phyloP scores from a whole-genome alignment of 1,284 basidiomycete species.

The Rhodofomes roseus region DNA sequence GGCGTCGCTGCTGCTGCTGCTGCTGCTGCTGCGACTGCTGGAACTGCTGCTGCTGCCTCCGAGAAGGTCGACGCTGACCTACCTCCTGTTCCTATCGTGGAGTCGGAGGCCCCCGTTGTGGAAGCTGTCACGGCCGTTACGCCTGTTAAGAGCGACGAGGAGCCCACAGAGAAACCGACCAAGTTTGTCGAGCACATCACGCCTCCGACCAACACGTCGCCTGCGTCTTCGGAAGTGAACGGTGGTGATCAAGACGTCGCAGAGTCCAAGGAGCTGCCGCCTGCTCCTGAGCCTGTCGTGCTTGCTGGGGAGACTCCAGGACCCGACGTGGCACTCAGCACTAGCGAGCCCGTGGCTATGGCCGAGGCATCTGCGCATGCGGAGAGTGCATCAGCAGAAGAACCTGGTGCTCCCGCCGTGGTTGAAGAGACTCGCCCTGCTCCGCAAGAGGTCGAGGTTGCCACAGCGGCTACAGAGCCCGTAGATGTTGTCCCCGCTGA shows the following conservation, averaged over 20 bases:
- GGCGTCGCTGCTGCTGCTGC: constrained; percentile 13
- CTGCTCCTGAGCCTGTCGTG: constrained; percentile 32
- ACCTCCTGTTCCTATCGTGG: constrained; percentile 26
- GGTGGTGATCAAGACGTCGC: background rate
- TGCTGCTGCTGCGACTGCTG: constrained; percentile 14
- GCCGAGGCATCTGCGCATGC: constrained; percentile 14
- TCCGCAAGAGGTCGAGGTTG: background rate
- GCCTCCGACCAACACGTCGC: constrained; percentile 6
- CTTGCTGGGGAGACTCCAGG: constrained; percentile 36
- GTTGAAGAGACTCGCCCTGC: background rate
- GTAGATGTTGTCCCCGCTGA: constrained; percentile 4
- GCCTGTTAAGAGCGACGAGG: constrained; percentile 21
- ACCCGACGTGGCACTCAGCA: constrained; percentile 30
- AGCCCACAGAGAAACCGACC: constrained; percentile 17
- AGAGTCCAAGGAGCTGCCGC: constrained; percentile 20
- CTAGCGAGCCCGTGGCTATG: constrained; percentile 25
- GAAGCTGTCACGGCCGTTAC: constrained; percentile 5
- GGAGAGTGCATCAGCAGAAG: background rate
- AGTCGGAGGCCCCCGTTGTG: constrained; percentile 12
- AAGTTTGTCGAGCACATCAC: constrained; percentile 13
- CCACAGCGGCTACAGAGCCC: background rate
- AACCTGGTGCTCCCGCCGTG: background rate
- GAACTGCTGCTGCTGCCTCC: constrained; percentile 9
- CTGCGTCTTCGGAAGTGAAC: background rate
- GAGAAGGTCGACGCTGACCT: constrained; percentile 16